Base-by-base conservation (phyloP, 1,284 basidiomycete genomes). In the Ganoderma lucidum region DNA sequence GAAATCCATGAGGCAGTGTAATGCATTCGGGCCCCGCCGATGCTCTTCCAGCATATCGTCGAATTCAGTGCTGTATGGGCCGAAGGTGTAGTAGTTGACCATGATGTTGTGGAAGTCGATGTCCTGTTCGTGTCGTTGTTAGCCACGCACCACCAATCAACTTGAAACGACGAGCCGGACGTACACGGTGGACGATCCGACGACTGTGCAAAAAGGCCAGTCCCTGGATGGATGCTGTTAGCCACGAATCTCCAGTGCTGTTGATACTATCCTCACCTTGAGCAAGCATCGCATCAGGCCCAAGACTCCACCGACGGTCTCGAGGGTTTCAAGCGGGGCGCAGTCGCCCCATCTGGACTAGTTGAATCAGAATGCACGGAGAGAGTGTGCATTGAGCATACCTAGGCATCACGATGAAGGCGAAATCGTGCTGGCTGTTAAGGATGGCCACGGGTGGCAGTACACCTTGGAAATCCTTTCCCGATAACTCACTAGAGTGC, bases 1-100 rank as follows among this genome's bases (percentile, higher is more conserved):
- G 44, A 68, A 73, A 37, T 73, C 70, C 41, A 71, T 60, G 2
- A 73, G 64, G 4, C 63, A 63, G 35, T 70, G 70, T 6, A 28
- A 9, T 5, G 59, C 66, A 35, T 44, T 30, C 9, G 62, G 23
- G 2, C 61, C 37, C 3, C 28, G 41, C 15, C 55, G 28, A 60
- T 68, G 70, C 42, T 66, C 65, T 14, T 30, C 53, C 17, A 70
- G 30, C 10, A 63, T 48, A 28, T n/a, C n/a, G 8, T 30, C 9
- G 6, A 67, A 35, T 8, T 19, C 6, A 9, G 28, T n/a, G 3
- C 28, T 8, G 23, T 63, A 55, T 12, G 32, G 53, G 15, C 62
- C 62, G 15, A 67, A 32, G 12, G 55, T 44, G 37, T 63, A 63
- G 37, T 41, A 45, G 17, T 67, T 67, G 44, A 48, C 37, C 10